Evolutionary conservation across 192 early-diverging fungal species (phyloP).

Genomic region (Gamsiella multidivaricata): DNA sequence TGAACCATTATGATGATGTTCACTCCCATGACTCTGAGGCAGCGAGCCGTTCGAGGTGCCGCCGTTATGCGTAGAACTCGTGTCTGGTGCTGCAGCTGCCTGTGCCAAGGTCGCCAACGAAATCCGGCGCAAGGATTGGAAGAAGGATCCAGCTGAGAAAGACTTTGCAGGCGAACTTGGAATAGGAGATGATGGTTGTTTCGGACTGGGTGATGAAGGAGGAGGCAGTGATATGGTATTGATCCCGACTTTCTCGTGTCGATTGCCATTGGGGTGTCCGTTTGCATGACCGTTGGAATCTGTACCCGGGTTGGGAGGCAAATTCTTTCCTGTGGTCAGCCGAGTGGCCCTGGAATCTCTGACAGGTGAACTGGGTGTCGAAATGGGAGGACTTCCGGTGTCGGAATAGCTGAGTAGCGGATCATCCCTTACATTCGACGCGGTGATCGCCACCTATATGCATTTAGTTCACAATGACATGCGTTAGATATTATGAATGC

Average conservation of each 20-base stretch:
- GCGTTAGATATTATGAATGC: constrained; percentile 46
- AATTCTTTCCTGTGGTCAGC: constrained; percentile 13
- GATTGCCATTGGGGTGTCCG: constrained; percentile 1
- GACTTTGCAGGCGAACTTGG: constrained; percentile 23
- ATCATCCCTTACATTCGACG: constrained; percentile 54
- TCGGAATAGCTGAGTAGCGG: no score
- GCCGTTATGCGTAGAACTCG: neutral
- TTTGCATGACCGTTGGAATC: constrained; percentile 8
- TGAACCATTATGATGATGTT: no score
- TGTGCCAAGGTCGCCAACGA: constrained; percentile 41
- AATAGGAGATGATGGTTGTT: neutral
- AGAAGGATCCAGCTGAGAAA: constrained; percentile 52
- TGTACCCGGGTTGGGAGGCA: constrained; percentile 33
- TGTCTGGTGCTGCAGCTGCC: constrained; percentile 2
- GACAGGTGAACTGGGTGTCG: neutral
- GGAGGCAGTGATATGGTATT: no score
- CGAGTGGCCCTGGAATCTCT: neutral
- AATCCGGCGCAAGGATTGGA: constrained; percentile 54
- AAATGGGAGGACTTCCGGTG: neutral
- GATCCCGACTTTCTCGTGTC: neutral
- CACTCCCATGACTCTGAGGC: neutral
- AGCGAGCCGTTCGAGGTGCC: neutral
- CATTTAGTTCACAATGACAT: no score
- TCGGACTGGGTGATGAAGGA: no score
- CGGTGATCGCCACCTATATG: constrained; percentile 66